Percentiles rank a stretch among this genome's conserved stretches.
Evolutionary conservation across 202 grass and related monocot species (phyloP).

Genomic region (Digitaria exilis): DNA sequence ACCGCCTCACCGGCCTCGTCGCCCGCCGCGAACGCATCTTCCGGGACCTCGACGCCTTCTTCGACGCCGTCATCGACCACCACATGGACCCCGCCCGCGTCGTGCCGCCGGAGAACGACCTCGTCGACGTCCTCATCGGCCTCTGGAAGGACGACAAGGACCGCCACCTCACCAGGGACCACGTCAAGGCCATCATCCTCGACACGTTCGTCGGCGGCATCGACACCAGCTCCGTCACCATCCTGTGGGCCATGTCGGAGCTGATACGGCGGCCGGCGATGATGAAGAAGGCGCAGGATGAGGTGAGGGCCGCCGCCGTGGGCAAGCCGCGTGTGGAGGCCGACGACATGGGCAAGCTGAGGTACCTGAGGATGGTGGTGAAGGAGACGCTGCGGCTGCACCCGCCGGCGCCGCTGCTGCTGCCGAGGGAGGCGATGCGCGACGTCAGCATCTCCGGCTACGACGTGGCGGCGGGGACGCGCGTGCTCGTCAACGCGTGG

Average conservation of each 20-base stretch:
- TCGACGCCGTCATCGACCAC: slow-evolving; percentile 36
- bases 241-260: slow-evolving; percentile 58
- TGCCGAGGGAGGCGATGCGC: slow-evolving; percentile 32
- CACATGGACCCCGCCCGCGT: slow-evolving; percentile 28
- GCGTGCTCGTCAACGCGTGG: slow-evolving; percentile 43
- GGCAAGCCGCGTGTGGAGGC: slow-evolving; percentile 11
- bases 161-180: slow-evolving; percentile 28
- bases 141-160: not conserved
- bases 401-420: slow-evolving; percentile 39
- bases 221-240: slow-evolving; percentile 30
- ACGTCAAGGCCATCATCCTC: slow-evolving; percentile 41
- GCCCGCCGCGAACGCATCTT: slow-evolving; percentile 32
- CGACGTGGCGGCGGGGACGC: slow-evolving; percentile 12
- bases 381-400: slow-evolving; percentile 56
- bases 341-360: slow-evolving; percentile 21
- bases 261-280: slow-evolving; percentile 30
- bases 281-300: slow-evolving; percentile 40
- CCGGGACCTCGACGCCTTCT: slow-evolving; percentile 35
- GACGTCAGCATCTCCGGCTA: slow-evolving; percentile 26
- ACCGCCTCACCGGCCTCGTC: slow-evolving; percentile 23
- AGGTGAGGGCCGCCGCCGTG: slow-evolving; percentile 34
- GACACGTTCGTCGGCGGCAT: slow-evolving; percentile 26
- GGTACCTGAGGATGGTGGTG: slow-evolving; percentile 44
- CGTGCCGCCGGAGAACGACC: slow-evolving; percentile 4
- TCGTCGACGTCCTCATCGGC: slow-evolving; percentile 41